Base-by-base conservation (phyloP, 2,329 filamentous ascomycete genomes). In the Pseudocercospora fuligena region DNA sequence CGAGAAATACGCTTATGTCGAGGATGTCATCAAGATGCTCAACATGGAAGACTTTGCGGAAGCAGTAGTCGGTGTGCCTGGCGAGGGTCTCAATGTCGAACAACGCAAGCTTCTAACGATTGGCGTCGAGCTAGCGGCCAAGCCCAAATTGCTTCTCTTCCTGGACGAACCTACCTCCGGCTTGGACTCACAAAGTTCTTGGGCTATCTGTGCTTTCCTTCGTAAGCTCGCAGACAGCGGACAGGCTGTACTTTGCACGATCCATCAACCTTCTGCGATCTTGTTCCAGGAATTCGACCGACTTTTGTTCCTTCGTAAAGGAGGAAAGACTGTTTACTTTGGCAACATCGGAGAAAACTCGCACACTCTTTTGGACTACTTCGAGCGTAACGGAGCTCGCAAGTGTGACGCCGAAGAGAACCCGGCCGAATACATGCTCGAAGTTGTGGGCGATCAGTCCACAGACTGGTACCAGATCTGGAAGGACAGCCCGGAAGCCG, bases 401-500 rank as follows among this genome's bases (percentile, higher is more conserved):
- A 78, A 80, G 54, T 91, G 90, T 65, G 83, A 81, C 8, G 65
- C 72, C 19, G 71, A 73, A 0, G 89, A 90, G 67, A 93, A 93
- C 71, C 90, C 91, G 0, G 91, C 91, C 1, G 91, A 93, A 78
- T 93, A 88, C 80, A 92, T 93, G 87, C 83, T 93, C n/a, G 82
- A 83, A 65, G 77, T 82, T 56, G 78, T 79, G 25, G 73, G 73
- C n/a, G 74, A 76, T 49, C 74, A 76, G 27, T 77, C 77, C 16
- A 75, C 75, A 43, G 80, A 82, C 65, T 83, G 81, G 81, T 76
- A 76, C 56, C 71, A 78, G 8, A 77, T 79, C 5, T 83, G 81
- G 81, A 75, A 75, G 27, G 67, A 71, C 29, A 78, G 75, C 64
- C 31, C 71, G 19, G 72, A 79, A 65, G 69, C 67, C 59, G 63